Conservation (phyloP, 371 early-diverging fungal species). For the Mycotypha africana region DNA sequence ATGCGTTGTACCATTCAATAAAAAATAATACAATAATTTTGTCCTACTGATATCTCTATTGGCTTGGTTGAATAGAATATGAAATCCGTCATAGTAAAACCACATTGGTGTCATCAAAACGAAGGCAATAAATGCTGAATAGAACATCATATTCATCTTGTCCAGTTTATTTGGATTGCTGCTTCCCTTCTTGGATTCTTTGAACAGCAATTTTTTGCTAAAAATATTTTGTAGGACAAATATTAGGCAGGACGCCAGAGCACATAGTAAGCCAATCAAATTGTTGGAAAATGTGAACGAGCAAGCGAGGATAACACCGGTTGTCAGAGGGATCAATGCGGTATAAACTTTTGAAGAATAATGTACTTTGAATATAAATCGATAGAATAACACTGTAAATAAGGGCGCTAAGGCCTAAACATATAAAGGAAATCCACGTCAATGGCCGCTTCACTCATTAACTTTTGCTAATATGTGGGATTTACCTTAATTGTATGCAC, state of each 20-base stretch:
- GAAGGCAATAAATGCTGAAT: constrained; percentile 54
- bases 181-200: constrained; percentile 25
- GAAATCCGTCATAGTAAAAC: constrained; percentile 67
- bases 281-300: constrained; percentile 47
- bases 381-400: constrained; percentile 79
- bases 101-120: constrained; percentile 76
- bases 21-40: constrained; percentile 43
- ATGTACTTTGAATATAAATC: constrained; percentile 56
- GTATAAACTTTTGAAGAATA: constrained; percentile 69
- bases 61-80: background rate
- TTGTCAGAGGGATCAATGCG: constrained; percentile 73
- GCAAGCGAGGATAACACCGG: constrained; percentile 72
- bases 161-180: constrained; percentile 42
- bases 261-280: constrained; percentile 65
- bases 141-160: constrained; percentile 11
- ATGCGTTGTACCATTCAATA: constrained; percentile 76
- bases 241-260: constrained; percentile 69
- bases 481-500: constrained; percentile 89
- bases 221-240: constrained; percentile 84
- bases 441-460: background rate
- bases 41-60: constrained; percentile 5
- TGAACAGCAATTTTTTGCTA: constrained; percentile 71
- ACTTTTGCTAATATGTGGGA: too few species aligned
- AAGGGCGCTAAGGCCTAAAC: constrained; percentile 78
- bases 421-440: background rate